These are phyloP conservation scores for Paraphaeosphaeria sporulosa DNA, from an alignment of 2,329 filamentous ascomycete genomes.

Conservation along the genomic window DNA sequence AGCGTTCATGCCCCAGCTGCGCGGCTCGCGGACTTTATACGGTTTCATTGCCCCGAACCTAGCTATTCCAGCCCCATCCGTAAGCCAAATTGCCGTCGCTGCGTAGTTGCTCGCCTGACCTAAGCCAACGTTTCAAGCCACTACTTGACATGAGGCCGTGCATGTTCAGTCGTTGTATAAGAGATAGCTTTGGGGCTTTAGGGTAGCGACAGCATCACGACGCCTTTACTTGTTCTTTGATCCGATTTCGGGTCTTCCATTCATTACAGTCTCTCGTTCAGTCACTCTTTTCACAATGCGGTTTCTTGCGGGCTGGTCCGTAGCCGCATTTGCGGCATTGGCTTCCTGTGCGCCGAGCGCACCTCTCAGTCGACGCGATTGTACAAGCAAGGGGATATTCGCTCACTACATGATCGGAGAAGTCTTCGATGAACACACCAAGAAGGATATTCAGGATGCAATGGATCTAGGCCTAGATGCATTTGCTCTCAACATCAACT, in stretches of 20 bases:
- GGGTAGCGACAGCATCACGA: background rate
- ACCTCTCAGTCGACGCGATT: background rate
- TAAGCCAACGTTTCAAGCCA: background rate
- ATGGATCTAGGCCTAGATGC: conserved; percentile 44
- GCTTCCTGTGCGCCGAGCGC: conserved; percentile 10
- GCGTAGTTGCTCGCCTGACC: conserved; percentile 1
- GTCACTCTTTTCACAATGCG: conserved; percentile 6
- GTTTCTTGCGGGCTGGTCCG: conserved; percentile 11
- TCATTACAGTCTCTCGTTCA: background rate
- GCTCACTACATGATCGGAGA: conserved; percentile 39
- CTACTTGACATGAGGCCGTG: background rate
- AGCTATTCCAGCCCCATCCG: background rate
- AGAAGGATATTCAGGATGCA: conserved; percentile 39
- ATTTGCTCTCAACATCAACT: conserved; percentile 45
- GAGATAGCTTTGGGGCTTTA: background rate
- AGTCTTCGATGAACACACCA: conserved; percentile 26
- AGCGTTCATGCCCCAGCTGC: background rate
- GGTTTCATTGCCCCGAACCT: conserved; percentile 9
- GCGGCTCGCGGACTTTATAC: conserved; percentile 5
- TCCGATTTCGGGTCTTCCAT: background rate
- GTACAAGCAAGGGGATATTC: conserved; percentile 14
- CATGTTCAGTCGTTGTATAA: background rate
- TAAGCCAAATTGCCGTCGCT: background rate
- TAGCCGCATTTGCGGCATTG: conserved; percentile 1
- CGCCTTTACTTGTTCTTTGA: background rate